Percentiles rank a stretch among this genome's conserved stretches.
phyloP scores from a whole-genome alignment of 2,329 filamentous ascomycete species.

The Colletotrichum sojae region DNA sequence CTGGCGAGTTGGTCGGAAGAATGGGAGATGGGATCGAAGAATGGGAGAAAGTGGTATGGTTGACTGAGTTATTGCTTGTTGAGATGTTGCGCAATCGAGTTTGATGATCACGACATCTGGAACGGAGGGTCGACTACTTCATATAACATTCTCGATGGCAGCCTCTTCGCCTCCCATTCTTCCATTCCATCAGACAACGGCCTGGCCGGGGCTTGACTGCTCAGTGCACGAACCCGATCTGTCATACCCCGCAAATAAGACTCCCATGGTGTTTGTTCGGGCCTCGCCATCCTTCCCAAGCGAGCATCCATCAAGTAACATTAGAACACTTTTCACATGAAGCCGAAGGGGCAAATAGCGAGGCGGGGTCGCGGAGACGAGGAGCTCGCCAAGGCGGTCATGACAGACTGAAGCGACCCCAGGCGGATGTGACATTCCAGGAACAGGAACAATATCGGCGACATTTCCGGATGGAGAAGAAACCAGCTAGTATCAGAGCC shows the following conservation, averaged over 20 bases:
- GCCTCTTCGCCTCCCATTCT: neutral
- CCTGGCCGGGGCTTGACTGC: neutral
- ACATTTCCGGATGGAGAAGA: conserved; percentile 28
- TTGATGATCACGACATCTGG: conserved; percentile 24
- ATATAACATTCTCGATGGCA: conserved; percentile 8
- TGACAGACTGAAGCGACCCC: conserved; percentile 23
- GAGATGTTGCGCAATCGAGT: conserved; percentile 11
- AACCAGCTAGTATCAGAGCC: neutral
- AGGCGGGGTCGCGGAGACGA: conserved; percentile 19
- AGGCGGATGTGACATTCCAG: conserved; percentile 24
- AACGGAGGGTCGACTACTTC: neutral
- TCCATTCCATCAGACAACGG: neutral
- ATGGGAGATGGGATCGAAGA: no score
- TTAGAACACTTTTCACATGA: conserved; percentile 30
- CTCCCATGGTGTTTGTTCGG: neutral
- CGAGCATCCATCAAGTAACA: neutral
- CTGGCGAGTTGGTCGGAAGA: conserved; percentile 23
- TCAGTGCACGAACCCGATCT: neutral
- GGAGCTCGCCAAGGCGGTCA: conserved; percentile 25
- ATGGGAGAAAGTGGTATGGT: neutral
- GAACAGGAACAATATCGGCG: conserved; percentile 19
- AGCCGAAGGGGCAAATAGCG: conserved; percentile 6
- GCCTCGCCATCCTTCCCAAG: neutral
- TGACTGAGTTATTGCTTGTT: neutral
- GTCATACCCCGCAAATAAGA: conserved; percentile 13